phyloP scores from a whole-genome alignment of 2,329 filamentous ascomycete genomes.

The Lachnellula hyalina region DNA sequence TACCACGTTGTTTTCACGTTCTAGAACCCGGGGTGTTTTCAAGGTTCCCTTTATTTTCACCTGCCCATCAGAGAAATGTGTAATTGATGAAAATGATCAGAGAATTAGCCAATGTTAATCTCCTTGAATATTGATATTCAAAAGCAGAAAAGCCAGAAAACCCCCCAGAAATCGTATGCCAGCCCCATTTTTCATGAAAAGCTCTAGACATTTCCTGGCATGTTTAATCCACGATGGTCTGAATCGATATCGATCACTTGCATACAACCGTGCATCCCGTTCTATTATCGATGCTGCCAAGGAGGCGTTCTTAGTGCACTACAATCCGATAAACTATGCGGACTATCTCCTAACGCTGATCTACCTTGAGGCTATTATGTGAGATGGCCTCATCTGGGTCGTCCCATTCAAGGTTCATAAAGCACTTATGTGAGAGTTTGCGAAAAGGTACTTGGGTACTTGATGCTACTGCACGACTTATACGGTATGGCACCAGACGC shows the following conservation, averaged over 20 bases:
- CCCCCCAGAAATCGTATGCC: neutral
- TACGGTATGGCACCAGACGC: neutral
- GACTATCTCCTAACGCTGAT: neutral
- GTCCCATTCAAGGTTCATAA: neutral
- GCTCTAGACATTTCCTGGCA: neutral
- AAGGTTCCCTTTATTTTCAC: neutral
- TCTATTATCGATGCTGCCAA: slow-evolving; percentile 13
- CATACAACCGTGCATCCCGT: slow-evolving; percentile 25
- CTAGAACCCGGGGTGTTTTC: neutral
- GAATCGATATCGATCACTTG: slow-evolving; percentile 22
- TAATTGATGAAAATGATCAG: neutral
- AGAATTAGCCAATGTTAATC: neutral
- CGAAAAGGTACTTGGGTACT: slow-evolving; percentile 2
- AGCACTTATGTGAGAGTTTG: neutral
- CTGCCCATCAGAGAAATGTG: neutral
- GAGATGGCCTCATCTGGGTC: neutral
- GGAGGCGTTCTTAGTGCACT: neutral
- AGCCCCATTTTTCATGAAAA: neutral
- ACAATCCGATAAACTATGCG: no score
- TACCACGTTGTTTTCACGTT: neutral
- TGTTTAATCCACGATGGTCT: neutral
- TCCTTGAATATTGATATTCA: neutral
- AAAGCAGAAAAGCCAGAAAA: neutral
- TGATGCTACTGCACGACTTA: slow-evolving; percentile 3
- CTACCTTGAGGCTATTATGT: slow-evolving; percentile 8